Evolutionary conservation across 257 asterid genomes (phyloP).

Genomic region (Nyctanthes arbortristis): DNA sequence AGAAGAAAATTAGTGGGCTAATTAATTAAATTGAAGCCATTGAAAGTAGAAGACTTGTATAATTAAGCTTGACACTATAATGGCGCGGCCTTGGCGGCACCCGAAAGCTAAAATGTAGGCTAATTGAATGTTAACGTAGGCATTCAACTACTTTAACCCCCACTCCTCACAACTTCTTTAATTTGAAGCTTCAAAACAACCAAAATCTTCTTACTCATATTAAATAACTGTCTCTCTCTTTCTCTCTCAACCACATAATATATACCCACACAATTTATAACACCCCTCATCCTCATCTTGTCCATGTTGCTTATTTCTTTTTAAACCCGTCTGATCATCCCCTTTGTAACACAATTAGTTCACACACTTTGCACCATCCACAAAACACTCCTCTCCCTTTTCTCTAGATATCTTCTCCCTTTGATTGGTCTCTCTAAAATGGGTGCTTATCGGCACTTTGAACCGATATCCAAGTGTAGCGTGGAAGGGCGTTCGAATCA

Average conservation of each 20-base stretch:
- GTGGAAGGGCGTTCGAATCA: slow-evolving; percentile 54
- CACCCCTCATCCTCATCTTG: slow-evolving; percentile 25
- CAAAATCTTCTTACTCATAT: background rate
- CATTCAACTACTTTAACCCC: slow-evolving; percentile 57
- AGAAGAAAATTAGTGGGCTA: no score
- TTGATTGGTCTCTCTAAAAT: slow-evolving; percentile 30
- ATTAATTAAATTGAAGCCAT: background rate
- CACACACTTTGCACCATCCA: slow-evolving; percentile 19
- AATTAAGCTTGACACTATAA: slow-evolving; percentile 21
- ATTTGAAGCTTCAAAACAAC: background rate
- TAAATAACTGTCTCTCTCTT: background rate
- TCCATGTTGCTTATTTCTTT: slow-evolving; percentile 43
- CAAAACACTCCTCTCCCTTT: background rate
- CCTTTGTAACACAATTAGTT: slow-evolving; percentile 14
- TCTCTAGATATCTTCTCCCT: background rate
- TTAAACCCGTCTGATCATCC: slow-evolving; percentile 45
- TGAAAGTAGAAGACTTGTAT: background rate
- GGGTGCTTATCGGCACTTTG: slow-evolving; percentile 54
- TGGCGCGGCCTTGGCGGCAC: slow-evolving; percentile 40
- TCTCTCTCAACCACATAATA: slow-evolving; percentile 33
- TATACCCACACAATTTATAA: slow-evolving; percentile 21
- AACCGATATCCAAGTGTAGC: slow-evolving; percentile 56
- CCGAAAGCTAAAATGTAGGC: slow-evolving; percentile 69
- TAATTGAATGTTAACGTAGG: slow-evolving; percentile 64
- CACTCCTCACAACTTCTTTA: slow-evolving; percentile 25